Conservation (phyloP, 139 green algal genomes). For the Eudorina sp. region DNA sequence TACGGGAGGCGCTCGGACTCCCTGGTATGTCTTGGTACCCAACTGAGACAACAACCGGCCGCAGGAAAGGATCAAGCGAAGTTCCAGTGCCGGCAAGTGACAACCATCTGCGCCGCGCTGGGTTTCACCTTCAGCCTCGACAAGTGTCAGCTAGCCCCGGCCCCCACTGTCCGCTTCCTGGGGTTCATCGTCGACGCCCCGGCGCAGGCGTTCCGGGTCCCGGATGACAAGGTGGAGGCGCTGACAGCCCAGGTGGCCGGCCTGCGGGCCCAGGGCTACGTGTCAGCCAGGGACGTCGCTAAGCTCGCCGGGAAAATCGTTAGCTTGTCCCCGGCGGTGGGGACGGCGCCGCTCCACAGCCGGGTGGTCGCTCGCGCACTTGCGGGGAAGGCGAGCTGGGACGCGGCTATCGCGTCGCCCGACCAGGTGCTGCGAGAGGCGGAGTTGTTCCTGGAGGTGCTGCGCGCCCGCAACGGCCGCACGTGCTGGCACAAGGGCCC, state of each 20-base stretch:
- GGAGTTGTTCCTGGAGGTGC: background rate
- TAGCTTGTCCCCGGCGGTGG: background rate
- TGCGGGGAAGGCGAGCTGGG: background rate
- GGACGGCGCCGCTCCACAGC: background rate
- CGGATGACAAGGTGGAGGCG: background rate
- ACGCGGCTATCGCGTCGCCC: background rate
- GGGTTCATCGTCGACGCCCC: background rate
- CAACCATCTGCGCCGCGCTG: background rate
- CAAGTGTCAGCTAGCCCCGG: background rate
- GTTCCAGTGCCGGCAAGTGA: constrained; percentile 13
- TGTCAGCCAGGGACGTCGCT: background rate
- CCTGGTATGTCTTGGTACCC: too few relatives aligned
- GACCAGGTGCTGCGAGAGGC: background rate
- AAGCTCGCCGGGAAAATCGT: constrained; percentile 14
- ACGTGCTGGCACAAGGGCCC: background rate
- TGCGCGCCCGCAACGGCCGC: background rate
- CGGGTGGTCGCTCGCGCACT: background rate
- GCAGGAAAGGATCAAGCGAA: background rate
- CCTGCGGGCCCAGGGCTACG: too few relatives aligned
- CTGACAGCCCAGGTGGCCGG: background rate
- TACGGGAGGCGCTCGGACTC: too few relatives aligned
- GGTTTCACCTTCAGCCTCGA: background rate
- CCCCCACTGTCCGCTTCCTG: background rate
- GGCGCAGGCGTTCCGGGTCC: background rate
- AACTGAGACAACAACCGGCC: too few relatives aligned